These are phyloP conservation scores for Coprinellus aureogranulatus DNA, from an alignment of 768 basidiomycete species.

Conservation along the genomic window DNA sequence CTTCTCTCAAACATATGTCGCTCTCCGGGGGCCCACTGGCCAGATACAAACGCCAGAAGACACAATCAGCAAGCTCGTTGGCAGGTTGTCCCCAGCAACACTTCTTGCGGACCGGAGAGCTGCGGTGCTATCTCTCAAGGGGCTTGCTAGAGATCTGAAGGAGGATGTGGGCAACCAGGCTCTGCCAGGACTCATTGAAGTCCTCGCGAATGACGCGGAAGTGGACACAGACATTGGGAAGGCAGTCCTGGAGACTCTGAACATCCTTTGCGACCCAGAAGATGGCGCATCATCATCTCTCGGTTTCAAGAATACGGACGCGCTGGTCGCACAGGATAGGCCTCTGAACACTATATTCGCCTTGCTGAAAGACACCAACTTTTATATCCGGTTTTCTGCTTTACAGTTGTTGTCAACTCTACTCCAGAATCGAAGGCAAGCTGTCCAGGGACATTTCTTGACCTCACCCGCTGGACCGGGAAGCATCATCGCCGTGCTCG, in stretches of 20 bases:
- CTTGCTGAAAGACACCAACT: slow-evolving; percentile 71
- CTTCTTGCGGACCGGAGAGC: slow-evolving; percentile 90
- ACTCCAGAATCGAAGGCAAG: slow-evolving; percentile 76
- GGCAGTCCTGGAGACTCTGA: slow-evolving; percentile 87
- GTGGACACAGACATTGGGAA: slow-evolving; percentile 91
- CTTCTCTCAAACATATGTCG: slow-evolving; percentile 80
- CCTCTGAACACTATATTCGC: slow-evolving; percentile 73
- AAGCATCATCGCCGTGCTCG: slow-evolving; percentile 70
- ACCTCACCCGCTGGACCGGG: slow-evolving; percentile 75
- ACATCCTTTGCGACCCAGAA: slow-evolving; percentile 79
- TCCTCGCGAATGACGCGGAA: slow-evolving; percentile 31
- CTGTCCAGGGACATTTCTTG: slow-evolving; percentile 89
- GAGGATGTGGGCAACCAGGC: slow-evolving; percentile 81
- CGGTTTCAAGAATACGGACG: slow-evolving; percentile 83
- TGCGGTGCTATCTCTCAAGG: slow-evolving; percentile 90
- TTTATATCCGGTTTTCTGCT: slow-evolving; percentile 82
- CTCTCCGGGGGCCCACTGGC: slow-evolving; percentile 79
- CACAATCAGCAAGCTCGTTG: slow-evolving; percentile 84
- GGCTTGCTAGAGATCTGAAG: slow-evolving; percentile 87
- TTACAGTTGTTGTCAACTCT: slow-evolving; percentile 80
- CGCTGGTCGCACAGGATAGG: slow-evolving; percentile 68
- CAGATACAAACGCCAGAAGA: slow-evolving; percentile 81
- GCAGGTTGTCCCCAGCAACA: slow-evolving; percentile 86
- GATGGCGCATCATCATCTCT: slow-evolving; percentile 59
- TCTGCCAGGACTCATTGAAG: slow-evolving; percentile 24